phyloP scores from a whole-genome alignment of 2,329 filamentous ascomycete genomes.

The Dissoconium aciculare region DNA sequence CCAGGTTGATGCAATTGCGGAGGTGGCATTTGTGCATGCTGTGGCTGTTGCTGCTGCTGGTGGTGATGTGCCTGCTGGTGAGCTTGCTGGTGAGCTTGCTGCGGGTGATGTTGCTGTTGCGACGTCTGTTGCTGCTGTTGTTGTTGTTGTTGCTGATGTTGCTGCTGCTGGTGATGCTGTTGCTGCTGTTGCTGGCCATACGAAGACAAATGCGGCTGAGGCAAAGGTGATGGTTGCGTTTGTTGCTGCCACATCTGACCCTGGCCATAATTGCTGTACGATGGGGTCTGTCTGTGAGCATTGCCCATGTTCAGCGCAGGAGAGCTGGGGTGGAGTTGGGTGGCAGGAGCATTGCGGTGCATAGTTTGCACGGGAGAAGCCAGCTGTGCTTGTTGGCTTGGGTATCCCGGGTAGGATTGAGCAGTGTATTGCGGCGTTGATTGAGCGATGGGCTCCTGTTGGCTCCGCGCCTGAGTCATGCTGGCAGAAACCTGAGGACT shows the following conservation, averaged over 20 bases:
- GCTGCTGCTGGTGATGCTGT: neutral
- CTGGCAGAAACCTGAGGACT: slow-evolving; percentile 28
- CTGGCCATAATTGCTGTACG: slow-evolving; percentile 30
- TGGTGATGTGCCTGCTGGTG: slow-evolving; percentile 14
- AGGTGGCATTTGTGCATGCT: slow-evolving; percentile 36
- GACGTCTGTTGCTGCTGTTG: slow-evolving; percentile 30
- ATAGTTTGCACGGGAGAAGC: slow-evolving; percentile 61
- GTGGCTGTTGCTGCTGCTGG: slow-evolving; percentile 26
- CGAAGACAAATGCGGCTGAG: slow-evolving; percentile 32
- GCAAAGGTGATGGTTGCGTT: slow-evolving; percentile 34
- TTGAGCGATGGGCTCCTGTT: slow-evolving; percentile 42
- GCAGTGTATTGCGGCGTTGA: slow-evolving; percentile 39
- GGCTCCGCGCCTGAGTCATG: slow-evolving; percentile 45
- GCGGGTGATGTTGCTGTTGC: slow-evolving; percentile 27
- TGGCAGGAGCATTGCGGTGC: slow-evolving; percentile 36
- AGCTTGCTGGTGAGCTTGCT: slow-evolving; percentile 19
- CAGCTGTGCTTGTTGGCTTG: slow-evolving; percentile 52
- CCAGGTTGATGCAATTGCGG: slow-evolving; percentile 32
- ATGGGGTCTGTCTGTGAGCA: slow-evolving; percentile 29
- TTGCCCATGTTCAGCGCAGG: slow-evolving; percentile 38
- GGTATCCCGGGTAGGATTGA: slow-evolving; percentile 54
- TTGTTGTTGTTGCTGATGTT: slow-evolving; percentile 22
- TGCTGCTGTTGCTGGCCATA: slow-evolving; percentile 26
- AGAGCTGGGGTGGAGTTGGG: slow-evolving; percentile 49
- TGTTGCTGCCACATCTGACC: slow-evolving; percentile 37